A percentile compares a stretch with the other conserved stretches of the same genome.
These are phyloP conservation scores for Trametes maxima DNA, from an alignment of 768 basidiomycete species.

Conservation along the genomic window DNA sequence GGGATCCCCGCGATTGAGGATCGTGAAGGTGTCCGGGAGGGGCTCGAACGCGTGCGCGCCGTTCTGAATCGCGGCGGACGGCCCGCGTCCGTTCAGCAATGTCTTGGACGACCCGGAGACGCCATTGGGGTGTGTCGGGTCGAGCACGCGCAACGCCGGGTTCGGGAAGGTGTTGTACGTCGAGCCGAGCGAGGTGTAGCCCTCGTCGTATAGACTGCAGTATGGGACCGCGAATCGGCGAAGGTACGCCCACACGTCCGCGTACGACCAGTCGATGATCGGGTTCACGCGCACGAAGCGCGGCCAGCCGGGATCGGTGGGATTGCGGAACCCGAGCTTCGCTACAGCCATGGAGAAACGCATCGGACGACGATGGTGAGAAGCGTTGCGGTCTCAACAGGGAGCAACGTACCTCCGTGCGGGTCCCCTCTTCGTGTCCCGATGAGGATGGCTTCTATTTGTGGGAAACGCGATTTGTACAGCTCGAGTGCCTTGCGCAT, in stretches of 20 bases:
- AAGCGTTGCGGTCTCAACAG: not conserved
- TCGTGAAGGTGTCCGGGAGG: conserved; percentile 25
- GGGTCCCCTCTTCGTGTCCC: conserved; percentile 91
- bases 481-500: conserved; percentile 79
- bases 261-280: conserved; percentile 93
- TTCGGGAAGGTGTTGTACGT: conserved; percentile 95
- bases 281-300: conserved; percentile 89
- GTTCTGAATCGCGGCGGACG: not conserved
- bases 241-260: conserved; percentile 88
- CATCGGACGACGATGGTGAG: not conserved
- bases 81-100: not conserved
- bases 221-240: conserved; percentile 76
- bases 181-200: conserved; percentile 98
- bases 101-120: not conserved
- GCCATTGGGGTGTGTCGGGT: not conserved
- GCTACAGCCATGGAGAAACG: conserved; percentile 42
- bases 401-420: conserved; percentile 78
- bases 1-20: conserved; percentile 20
- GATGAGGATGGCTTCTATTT: conserved; percentile 80
- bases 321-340: conserved; percentile 68
- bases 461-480: conserved; percentile 68
- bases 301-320: conserved; percentile 92
- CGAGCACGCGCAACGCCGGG: conserved; percentile 61
- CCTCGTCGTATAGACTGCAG: conserved; percentile 88
- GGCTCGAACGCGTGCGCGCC: not conserved